These are phyloP conservation scores for Haematococcus sp. DNA, from an alignment of 139 green algal species.

Conservation along the genomic window DNA sequence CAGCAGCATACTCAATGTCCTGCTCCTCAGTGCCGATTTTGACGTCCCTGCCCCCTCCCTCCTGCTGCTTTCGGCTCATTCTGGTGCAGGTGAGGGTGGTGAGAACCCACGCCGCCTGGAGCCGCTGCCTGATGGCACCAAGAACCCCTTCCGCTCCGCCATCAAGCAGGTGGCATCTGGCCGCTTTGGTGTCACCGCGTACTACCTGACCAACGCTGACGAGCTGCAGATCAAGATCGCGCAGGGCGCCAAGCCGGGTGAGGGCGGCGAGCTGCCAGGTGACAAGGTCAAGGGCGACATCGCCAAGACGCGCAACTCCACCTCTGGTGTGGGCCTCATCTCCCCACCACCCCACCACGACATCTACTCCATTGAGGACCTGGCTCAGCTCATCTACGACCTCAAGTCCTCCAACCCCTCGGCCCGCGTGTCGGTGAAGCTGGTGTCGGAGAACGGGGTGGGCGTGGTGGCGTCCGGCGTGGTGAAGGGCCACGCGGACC, in stretches of 20 bases:
- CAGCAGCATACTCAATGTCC: too few species aligned
- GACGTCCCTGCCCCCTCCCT: too few species aligned
- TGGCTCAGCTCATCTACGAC: slow-evolving; percentile 97
- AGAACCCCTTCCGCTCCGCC: slow-evolving; percentile 76
- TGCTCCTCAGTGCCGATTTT: too few species aligned
- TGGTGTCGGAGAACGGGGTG: slow-evolving; percentile 93
- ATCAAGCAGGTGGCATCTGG: slow-evolving; percentile 80
- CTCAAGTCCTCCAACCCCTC: slow-evolving; percentile 81
- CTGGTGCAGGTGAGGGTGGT: too few species aligned
- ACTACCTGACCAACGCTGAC: slow-evolving; percentile 95
- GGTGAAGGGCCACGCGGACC: slow-evolving; percentile 95
- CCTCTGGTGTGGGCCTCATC: slow-evolving; percentile 94
- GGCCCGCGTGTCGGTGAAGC: slow-evolving; percentile 80
- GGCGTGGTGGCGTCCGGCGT: slow-evolving; percentile 86
- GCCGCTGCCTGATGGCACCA: slow-evolving; percentile 70
- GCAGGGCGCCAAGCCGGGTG: slow-evolving; percentile 64
- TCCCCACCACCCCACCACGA: slow-evolving; percentile 98
- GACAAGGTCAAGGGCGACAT: slow-evolving; percentile 88
- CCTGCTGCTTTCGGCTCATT: too few species aligned
- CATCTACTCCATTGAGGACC: slow-evolving; percentile 99
- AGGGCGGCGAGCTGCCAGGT: slow-evolving; percentile 93
- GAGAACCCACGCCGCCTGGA: slow-evolving; percentile 86
- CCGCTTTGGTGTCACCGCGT: slow-evolving; percentile 87
- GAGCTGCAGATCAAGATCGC: slow-evolving; percentile 79
- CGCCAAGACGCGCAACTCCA: slow-evolving; percentile 80